These are phyloP conservation scores for Eudorina sp. DNA, from an alignment of 139 green algal genomes.

Conservation along the genomic window DNA sequence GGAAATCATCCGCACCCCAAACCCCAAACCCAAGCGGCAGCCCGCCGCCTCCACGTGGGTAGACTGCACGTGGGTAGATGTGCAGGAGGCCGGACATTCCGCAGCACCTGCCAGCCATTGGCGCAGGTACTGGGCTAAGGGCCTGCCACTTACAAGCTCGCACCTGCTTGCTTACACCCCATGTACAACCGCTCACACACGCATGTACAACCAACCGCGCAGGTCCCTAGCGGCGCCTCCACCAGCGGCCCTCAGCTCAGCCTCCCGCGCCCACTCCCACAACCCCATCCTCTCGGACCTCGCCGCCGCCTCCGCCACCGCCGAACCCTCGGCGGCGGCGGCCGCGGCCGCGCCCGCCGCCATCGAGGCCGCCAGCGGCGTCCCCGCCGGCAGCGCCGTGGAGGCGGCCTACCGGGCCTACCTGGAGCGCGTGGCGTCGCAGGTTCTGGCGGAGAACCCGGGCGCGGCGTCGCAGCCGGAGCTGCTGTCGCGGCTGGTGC, in stretches of 20 bases:
- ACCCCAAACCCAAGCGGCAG: too few species aligned
- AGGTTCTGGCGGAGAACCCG: slow-evolving; percentile 31
- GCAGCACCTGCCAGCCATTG: too few species aligned
- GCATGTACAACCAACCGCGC: too few species aligned
- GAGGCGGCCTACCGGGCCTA: slow-evolving; percentile 10
- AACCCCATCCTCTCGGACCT: slow-evolving; percentile 18
- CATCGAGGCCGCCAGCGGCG: not conserved
- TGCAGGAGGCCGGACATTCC: too few species aligned
- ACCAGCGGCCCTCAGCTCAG: not conserved
- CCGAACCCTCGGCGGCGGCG: not conserved
- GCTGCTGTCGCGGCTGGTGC: slow-evolving; percentile 1
- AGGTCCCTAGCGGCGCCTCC: not conserved
- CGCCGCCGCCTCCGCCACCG: not conserved
- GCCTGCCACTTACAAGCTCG: too few species aligned
- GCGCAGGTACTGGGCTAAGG: too few species aligned
- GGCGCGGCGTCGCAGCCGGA: not conserved
- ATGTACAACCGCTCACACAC: not conserved
- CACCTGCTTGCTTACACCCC: not conserved
- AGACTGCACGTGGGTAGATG: too few species aligned
- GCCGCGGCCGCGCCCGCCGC: not conserved
- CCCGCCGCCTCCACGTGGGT: too few species aligned
- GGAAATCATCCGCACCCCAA: too few species aligned
- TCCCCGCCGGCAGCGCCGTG: not conserved
- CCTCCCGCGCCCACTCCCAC: not conserved
- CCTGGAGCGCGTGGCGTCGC: not conserved